Percentiles rank a stretch among this genome's conserved stretches.
phyloP scores from a whole-genome alignment of 2,329 filamentous ascomycete species.

The Phaeosphaeria sp. region DNA sequence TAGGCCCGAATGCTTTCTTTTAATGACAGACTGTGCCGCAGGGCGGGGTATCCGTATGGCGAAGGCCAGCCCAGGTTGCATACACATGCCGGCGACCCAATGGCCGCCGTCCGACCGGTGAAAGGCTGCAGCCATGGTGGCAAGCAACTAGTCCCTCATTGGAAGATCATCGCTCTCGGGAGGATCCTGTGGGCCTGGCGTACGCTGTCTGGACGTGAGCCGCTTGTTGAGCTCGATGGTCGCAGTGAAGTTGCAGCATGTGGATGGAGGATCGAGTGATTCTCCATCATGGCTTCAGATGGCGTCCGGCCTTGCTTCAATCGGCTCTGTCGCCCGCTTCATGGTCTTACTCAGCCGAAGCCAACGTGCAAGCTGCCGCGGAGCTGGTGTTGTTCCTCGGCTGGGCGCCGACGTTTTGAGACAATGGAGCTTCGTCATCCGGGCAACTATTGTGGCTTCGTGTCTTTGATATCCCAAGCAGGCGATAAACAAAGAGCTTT shows the following conservation, averaged over 20 bases:
- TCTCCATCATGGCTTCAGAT: slow-evolving; percentile 17
- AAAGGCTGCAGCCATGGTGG: slow-evolving; percentile 20
- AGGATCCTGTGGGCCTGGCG: slow-evolving; percentile 9
- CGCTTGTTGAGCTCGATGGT: slow-evolving; percentile 18
- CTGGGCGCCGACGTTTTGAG: not conserved
- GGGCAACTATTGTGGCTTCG: not conserved
- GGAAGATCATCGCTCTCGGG: slow-evolving; percentile 22
- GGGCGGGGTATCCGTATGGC: slow-evolving; percentile 27
- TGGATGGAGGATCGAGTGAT: slow-evolving; percentile 15
- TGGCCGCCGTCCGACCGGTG: slow-evolving; percentile 20
- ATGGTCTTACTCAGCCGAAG: slow-evolving; percentile 24
- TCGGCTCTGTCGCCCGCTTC: slow-evolving; percentile 8
- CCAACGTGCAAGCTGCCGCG: not conserved
- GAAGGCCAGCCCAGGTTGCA: slow-evolving; percentile 10
- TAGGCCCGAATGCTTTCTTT: slow-evolving; percentile 22
- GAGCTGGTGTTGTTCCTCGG: not conserved
- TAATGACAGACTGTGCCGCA: slow-evolving; percentile 27
- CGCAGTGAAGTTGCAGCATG: slow-evolving; percentile 23
- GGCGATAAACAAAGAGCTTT: not conserved
- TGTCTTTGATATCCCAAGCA: not conserved
- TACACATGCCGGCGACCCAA: not conserved
- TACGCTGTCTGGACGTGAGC: slow-evolving; percentile 11
- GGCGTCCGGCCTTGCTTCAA: slow-evolving; percentile 9
- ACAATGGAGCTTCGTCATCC: not conserved
- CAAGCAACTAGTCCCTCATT: slow-evolving; percentile 19